Base-by-base conservation (phyloP, 2,329 filamentous ascomycete genomes). In the Aspergillus sp. region DNA sequence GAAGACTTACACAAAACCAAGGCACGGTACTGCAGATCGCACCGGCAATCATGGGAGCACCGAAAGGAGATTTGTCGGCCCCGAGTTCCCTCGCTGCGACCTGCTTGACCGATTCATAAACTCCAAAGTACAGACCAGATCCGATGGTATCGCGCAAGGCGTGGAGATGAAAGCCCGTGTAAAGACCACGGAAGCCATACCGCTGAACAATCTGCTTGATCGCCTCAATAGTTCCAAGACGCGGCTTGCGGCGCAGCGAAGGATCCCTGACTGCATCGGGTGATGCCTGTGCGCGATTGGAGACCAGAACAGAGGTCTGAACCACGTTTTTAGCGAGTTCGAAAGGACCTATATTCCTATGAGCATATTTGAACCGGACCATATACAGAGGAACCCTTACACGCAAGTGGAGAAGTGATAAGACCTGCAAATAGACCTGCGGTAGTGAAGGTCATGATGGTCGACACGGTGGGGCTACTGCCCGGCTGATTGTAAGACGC, bases 321-420 rank as follows among this genome's bases (percentile, higher is more conserved):
- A 72, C 69, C 5, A 72, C 71, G 44, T 74, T 74, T 52, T 74
- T 74, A 39, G 71, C 66, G 30, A 73, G 54, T 57, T 74, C 71
- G 41, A 74, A 71, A 1, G 71, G 71, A 46, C 70, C 70, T 72
- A 28, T 19, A 36, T 38, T 40, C 4, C 6, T 19, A 33, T 52
- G 35, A 49, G 45, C 11, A 26, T 44, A 6, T 12, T 26, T 13
- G 1, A 12, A 9, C 10, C 34, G 10, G 5, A n/a, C 11, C 12
- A 36, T 35, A 32, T 27, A 27, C 11, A n/a, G 9, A 37, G 33
- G 26, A 29, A 4, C 11, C 50, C 69, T 51, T 61, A 73, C 70
- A 73, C 34, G 71, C 66, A 47, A 72, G 56, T 31, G 69, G 67
- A 9, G 70, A 61, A 30, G 66, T 61, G 7, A 67, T 59, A 19